phyloP scores from a whole-genome alignment of 352 stramenopile species.

The Phytophthora idaei region DNA sequence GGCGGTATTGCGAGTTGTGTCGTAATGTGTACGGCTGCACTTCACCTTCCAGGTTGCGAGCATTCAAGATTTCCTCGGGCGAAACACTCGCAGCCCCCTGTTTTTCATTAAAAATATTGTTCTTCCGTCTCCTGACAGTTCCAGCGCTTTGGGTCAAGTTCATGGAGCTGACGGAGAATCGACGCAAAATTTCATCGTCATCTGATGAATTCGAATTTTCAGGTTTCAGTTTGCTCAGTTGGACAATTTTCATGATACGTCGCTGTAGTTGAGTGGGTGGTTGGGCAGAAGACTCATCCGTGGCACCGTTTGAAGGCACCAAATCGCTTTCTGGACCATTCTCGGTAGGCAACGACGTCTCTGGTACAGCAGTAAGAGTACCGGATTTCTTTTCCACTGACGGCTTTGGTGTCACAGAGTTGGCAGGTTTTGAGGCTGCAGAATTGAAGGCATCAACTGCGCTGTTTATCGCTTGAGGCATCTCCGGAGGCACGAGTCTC shows the following conservation, averaged over 20 bases:
- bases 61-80: conserved; percentile 43
- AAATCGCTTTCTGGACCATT: not conserved
- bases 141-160: conserved; percentile 23
- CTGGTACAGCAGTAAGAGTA: conserved; percentile 10
- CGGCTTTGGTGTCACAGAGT: not conserved
- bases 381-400: conserved; percentile 15
- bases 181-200: conserved; percentile 38
- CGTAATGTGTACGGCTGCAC: conserved; percentile 53
- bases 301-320: not conserved
- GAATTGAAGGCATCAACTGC: conserved; percentile 14
- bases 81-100: conserved; percentile 23
- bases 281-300: not conserved
- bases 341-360: not conserved
- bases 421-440: conserved; percentile 3
- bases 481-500: conserved; percentile 27
- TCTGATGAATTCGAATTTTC: conserved; percentile 3
- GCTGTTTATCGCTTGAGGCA: conserved; percentile 15
- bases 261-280: conserved; percentile 8
- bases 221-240: conserved; percentile 21
- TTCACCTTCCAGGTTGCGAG: conserved; percentile 38
- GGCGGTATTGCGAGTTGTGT: conserved; percentile 49
- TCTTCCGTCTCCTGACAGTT: conserved; percentile 21
- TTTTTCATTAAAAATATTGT: conserved; percentile 35
- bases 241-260: conserved; percentile 31
- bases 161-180: conserved; percentile 53